Conservation (phyloP, 2,329 filamentous ascomycete species). For the Exophiala lecanii-corni region DNA sequence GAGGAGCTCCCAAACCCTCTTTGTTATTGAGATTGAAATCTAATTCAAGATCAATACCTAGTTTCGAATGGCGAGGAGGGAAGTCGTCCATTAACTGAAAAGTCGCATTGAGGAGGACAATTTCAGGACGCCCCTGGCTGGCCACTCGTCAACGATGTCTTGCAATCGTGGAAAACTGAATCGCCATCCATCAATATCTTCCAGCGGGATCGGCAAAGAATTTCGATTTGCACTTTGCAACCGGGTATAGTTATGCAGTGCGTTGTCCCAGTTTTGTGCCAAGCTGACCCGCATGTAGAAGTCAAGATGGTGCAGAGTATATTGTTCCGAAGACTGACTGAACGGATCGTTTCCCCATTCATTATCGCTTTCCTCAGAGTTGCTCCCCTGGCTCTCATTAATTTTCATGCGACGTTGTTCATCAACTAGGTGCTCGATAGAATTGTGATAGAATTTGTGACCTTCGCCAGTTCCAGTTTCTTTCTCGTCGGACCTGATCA, state of each 20-base stretch:
- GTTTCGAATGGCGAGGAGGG: constrained; percentile 37
- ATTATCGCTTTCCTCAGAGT: constrained; percentile 2
- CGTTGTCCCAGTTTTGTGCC: constrained; percentile 34
- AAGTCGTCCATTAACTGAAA: constrained; percentile 42
- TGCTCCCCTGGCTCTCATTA: background rate
- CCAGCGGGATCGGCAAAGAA: constrained; percentile 36
- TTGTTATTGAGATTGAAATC: constrained; percentile 37
- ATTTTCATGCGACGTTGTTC: constrained; percentile 9
- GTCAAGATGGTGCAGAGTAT: constrained; percentile 31
- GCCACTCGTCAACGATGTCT: constrained; percentile 32
- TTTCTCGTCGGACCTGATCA: constrained; percentile 15
- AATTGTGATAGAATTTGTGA: constrained; percentile 22
- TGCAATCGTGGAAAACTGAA: constrained; percentile 38
- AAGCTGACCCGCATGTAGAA: constrained; percentile 46
- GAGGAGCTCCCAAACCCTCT: constrained; percentile 23
- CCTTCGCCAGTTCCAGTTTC: constrained; percentile 8
- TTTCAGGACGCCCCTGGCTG: constrained; percentile 35
- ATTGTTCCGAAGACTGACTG: background rate
- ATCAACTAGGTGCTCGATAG: constrained; percentile 22
- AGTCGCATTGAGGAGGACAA: constrained; percentile 42
- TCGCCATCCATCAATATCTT: constrained; percentile 39
- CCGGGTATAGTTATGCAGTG: constrained; percentile 42
- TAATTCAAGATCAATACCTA: constrained; percentile 41
- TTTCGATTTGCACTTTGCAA: constrained; percentile 36
- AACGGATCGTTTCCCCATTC: background rate